Conservation (phyloP, 306 rosid species). For the Trifolium fragiferum region DNA sequence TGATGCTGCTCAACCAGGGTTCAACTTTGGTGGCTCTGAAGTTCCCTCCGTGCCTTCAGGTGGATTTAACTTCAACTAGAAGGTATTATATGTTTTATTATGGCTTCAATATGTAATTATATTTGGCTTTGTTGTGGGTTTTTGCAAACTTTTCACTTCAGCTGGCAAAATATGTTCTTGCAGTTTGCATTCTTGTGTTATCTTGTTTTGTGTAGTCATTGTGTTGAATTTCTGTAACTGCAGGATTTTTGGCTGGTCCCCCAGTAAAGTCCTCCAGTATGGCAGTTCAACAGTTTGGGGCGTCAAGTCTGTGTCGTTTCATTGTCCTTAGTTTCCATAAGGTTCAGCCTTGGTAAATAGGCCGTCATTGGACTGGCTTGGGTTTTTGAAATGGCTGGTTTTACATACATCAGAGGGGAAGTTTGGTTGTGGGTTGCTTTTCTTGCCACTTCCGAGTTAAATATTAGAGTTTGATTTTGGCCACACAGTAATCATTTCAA, state of each 20-base stretch:
- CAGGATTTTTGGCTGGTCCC: conserved; percentile 45
- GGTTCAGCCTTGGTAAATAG: conserved; percentile 47
- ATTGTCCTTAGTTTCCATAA: conserved; percentile 42
- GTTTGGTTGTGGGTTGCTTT: conserved; percentile 42
- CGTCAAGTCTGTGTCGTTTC: conserved; percentile 45
- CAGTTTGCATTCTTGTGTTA: conserved; percentile 24
- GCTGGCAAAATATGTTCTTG: not conserved
- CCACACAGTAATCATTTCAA: conserved; percentile 42
- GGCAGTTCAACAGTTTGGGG: conserved; percentile 45
- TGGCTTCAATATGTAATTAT: not conserved
- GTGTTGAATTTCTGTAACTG: conserved; percentile 37
- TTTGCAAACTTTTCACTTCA: not conserved
- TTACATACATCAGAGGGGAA: conserved; percentile 39
- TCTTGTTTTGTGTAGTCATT: not conserved
- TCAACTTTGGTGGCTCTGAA: conserved; percentile 70
- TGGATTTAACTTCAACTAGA: conserved; percentile 87
- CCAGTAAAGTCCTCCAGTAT: conserved; percentile 32
- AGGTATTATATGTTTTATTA: conserved; percentile 47
- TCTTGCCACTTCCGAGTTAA: conserved; percentile 46
- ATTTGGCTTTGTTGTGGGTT: conserved; percentile 27
- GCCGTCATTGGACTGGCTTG: conserved; percentile 51
- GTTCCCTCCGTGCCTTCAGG: conserved; percentile 77
- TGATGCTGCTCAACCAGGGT: conserved; percentile 66
- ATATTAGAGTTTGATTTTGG: conserved; percentile 42
- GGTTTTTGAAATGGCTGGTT: conserved; percentile 56